Evolutionary conservation across 352 stramenopile species (phyloP), one percentile per base, ranked within the genome.

Genomic region (Globisporangium emineosum): DNA sequence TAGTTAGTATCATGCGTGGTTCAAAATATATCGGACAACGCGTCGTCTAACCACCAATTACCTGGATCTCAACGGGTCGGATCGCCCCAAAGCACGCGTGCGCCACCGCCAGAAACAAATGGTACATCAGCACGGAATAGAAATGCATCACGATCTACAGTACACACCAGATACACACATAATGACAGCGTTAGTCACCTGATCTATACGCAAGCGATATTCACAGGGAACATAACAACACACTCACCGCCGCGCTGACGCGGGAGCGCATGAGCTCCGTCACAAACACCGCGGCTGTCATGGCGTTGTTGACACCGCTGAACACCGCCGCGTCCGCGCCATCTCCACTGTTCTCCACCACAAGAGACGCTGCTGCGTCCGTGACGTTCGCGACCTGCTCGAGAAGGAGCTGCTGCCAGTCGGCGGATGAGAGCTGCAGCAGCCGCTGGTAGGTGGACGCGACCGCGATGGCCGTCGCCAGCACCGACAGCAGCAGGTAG

Each of bases 91-190:
- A 78, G 54, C 71, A 76, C 10, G 67, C 52, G 27, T 65, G 72
- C 19, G 80, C 79, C 32, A 88, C 66, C 21, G 75, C 64, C 29
- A 92, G 52, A 58, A 90, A 90, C 21, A 77, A 49, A 45, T 90
- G 73, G 47, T 92, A 92, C 68, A 90, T 78, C 59, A 76, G 50
- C 52, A 92, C 75, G 13, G 87, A 71, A 66, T 90, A 82, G 56
- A 85, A 89, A 53, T 92, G 83, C 37, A 90, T 65, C 49, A 87
- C 69, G 55, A 90, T 90, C 81, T n/a, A n/a, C n/a, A n/a, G n/a
- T n/a, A n/a, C n/a, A n/a, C n/a, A n/a, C n/a, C n/a, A n/a, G n/a
- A n/a, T 90, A 59, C 65, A 71, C 51, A 42, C 40, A 43, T 5
- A 51, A 52, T 40, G 23, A 40, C 21, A 1, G 19, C 50, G 25